Base-by-base conservation (phyloP, 2,329 filamentous ascomycete species). In the Zasmidium angulare region DNA sequence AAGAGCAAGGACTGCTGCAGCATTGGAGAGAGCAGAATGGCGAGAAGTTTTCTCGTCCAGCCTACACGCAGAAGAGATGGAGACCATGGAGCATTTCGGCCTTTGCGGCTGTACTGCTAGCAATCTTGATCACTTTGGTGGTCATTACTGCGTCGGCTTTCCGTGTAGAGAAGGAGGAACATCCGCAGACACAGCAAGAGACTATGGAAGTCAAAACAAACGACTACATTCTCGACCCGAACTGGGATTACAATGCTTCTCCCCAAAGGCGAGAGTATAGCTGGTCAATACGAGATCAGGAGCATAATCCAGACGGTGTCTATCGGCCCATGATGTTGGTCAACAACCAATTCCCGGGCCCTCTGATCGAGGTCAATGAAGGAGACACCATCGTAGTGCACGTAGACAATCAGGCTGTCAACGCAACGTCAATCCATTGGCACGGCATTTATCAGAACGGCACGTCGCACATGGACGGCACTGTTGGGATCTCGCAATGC, bases 221-320 rank as follows among this genome's bases (percentile, higher is more conserved):
- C 0, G 82, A 86, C 52, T 88, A 90, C 60, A 71, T 86, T 2
- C 76, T 90, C 17, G 76, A 83, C 53, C 69, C 78, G 0, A 64
- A 74, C 1, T 90, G 87, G 87, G 73, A 87, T 59, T 79, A 80
- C 61, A 49, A 76, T 19, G 79, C 82, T 0, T 64, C 77, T 2
- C 78, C 81, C 0, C 79, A 77, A 17, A 79, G 77, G 1, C 79
- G 87, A 65, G 80, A 84, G 62, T 87, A 86, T 66, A 74, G 81
- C 61, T 89, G 86, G 86, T 82, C 76, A 0, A 81, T 90, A 26
- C 70, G 75, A 10, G 84, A 88, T 60, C 81, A 82, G 29, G 75
- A 78, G 0, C 78, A 84, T 46, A 86, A 85, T 55, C 87, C 86
- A 0, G 85, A 89, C 66, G 86, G 76, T 10, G 68, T 78, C 14